Conservation (phyloP, 352 stramenopile species). For the Phytopythium delawarense region DNA sequence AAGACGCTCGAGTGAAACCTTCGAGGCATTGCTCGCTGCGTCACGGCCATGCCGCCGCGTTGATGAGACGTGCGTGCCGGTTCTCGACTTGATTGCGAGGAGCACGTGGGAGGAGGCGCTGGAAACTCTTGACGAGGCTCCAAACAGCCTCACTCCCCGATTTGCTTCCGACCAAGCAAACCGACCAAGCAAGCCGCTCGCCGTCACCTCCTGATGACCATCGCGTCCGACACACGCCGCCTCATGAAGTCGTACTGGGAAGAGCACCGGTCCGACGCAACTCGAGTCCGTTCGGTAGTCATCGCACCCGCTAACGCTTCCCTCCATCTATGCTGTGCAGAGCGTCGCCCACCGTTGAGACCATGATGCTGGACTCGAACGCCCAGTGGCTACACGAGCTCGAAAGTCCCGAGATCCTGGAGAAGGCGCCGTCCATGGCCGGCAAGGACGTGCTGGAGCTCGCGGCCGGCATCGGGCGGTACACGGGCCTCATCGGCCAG, state of each 20-base stretch:
- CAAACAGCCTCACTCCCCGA: background rate
- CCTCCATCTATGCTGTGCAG: background rate
- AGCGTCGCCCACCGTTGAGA: slow-evolving; percentile 57
- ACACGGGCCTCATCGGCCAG: slow-evolving; percentile 49
- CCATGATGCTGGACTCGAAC: slow-evolving; percentile 86
- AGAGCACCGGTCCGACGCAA: slow-evolving; percentile 42
- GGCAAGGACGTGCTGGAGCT: slow-evolving; percentile 68
- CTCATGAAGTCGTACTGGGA: slow-evolving; percentile 83
- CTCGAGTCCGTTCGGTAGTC: background rate
- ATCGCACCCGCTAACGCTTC: background rate
- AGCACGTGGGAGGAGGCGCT: no score
- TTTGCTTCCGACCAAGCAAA: background rate
- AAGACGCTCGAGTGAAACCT: no score
- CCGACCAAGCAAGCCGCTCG: background rate
- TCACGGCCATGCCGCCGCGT: no score
- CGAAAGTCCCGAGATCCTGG: slow-evolving; percentile 75
- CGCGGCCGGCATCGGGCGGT: slow-evolving; percentile 60
- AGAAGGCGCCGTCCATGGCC: slow-evolving; percentile 50
- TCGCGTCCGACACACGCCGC: slow-evolving; percentile 45
- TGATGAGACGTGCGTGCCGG: no score
- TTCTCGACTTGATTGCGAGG: no score
- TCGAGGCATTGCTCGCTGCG: no score
- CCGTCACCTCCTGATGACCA: slow-evolving; percentile 23
- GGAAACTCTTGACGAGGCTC: no score
- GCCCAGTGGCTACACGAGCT: slow-evolving; percentile 68